phyloP scores from a whole-genome alignment of 768 basidiomycete species.

The Sutorius australiensis region DNA sequence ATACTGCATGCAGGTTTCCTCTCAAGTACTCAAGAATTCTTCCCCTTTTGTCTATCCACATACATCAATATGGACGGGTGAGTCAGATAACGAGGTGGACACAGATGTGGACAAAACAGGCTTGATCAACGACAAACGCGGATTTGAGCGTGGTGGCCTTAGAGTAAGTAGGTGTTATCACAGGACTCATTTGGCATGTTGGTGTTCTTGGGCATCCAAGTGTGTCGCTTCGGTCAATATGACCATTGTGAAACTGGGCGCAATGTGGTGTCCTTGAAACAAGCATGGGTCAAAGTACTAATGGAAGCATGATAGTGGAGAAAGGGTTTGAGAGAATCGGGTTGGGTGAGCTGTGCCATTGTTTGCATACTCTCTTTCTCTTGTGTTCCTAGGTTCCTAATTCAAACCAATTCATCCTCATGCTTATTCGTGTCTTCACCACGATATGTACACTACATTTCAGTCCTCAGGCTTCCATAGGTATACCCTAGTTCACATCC shows the following conservation, averaged over 20 bases:
- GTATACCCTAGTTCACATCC: background rate
- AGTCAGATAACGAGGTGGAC: background rate
- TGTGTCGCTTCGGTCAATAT: background rate
- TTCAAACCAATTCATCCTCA: background rate
- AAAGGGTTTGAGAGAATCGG: background rate
- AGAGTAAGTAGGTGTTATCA: background rate
- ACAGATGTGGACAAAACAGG: background rate
- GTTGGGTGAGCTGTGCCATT: background rate
- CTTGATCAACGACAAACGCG: background rate
- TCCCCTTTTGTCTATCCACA: constrained; percentile 8
- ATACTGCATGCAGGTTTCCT: no score
- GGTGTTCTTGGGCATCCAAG: background rate
- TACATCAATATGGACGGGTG: no score
- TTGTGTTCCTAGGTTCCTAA: background rate
- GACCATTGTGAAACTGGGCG: background rate
- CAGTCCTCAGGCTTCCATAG: background rate
- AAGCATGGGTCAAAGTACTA: background rate
- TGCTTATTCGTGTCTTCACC: background rate
- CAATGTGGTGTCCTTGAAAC: background rate
- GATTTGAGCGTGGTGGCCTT: background rate
- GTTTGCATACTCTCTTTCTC: background rate
- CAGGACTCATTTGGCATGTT: background rate
- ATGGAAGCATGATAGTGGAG: background rate
- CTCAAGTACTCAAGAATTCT: no score
- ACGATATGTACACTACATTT: background rate